A percentile compares a stretch with the other conserved stretches of the same genome.
These are phyloP conservation scores for Licmophora abbreviata DNA, from an alignment of 108 stramenopile species.

Conservation along the genomic window DNA sequence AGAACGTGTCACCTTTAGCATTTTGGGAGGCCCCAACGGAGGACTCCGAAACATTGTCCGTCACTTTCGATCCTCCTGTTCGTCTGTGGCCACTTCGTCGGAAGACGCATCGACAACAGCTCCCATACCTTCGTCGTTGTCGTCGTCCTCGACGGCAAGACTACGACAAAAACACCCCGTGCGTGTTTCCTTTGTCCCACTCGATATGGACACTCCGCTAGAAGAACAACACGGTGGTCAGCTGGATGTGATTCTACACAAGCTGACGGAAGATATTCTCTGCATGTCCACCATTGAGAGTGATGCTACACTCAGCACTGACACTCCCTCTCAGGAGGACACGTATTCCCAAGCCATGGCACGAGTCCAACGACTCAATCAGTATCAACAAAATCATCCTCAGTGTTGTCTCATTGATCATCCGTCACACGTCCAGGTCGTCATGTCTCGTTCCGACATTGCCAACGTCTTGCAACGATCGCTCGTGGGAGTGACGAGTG, in stretches of 20 bases:
- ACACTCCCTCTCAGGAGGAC: slow-evolving; percentile 4
- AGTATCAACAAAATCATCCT: slow-evolving; percentile 54
- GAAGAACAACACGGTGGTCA: slow-evolving; percentile 79
- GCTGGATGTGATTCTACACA: slow-evolving; percentile 79
- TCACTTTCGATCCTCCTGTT: slow-evolving; percentile 37
- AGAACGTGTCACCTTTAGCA: too few relatives aligned
- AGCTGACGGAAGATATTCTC: slow-evolving; percentile 82
- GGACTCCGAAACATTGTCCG: slow-evolving; percentile 28
- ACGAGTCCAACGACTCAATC: slow-evolving; percentile 53
- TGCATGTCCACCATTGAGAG: slow-evolving; percentile 29
- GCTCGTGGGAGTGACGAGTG: slow-evolving; percentile 38
- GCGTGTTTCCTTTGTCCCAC: slow-evolving; percentile 71
- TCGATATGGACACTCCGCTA: slow-evolving; percentile 66
- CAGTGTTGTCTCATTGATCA: slow-evolving; percentile 71
- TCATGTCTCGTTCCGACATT: slow-evolving; percentile 77
- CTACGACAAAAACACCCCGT: slow-evolving; percentile 29
- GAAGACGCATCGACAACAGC: slow-evolving; percentile 2
- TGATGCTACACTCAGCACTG: background rate
- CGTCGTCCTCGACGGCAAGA: background rate
- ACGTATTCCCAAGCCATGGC: slow-evolving; percentile 28
- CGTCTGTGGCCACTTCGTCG: slow-evolving; percentile 15
- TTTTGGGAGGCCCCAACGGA: too few relatives aligned
- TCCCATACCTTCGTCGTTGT: slow-evolving; percentile 1
- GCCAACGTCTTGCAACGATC: slow-evolving; percentile 43
- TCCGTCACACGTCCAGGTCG: slow-evolving; percentile 50